Conservation (phyloP, 345 rosid genomes). For the Tarenaya hassleriana region DNA sequence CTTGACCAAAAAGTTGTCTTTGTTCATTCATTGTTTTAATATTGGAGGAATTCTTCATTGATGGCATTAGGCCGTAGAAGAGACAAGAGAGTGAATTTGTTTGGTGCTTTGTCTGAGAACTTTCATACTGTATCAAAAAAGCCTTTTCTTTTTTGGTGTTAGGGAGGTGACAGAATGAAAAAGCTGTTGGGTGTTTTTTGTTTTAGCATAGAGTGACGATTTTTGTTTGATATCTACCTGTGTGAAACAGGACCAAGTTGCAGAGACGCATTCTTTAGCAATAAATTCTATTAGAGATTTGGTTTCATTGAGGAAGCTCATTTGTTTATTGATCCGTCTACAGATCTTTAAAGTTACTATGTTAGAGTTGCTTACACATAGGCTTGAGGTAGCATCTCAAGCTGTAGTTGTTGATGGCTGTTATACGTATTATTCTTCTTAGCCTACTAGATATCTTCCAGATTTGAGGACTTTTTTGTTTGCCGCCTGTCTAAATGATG, state of each 20-base stretch:
- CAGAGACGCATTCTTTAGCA: background rate
- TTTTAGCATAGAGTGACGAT: background rate
- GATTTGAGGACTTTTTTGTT: conserved; percentile 12
- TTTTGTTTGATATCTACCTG: conserved; percentile 1
- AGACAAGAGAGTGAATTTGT: conserved; percentile 2
- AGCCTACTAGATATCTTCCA: conserved; percentile 5
- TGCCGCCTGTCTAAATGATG: conserved; percentile 5
- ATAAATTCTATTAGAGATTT: background rate
- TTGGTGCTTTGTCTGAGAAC: background rate
- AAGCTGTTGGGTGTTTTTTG: background rate
- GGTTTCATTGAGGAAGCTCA: conserved; percentile 1
- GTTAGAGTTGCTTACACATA: conserved; percentile 7
- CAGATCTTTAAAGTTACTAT: background rate
- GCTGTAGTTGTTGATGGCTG: background rate
- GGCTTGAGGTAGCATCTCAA: conserved; percentile 10
- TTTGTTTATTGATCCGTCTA: background rate
- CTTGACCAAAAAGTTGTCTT: background rate
- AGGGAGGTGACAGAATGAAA: background rate
- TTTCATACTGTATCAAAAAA: background rate
- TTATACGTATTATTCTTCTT: background rate
- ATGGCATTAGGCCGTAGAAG: conserved; percentile 10
- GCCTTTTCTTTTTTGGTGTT: background rate
- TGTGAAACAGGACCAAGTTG: background rate
- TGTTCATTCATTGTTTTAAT: conserved; percentile 1
- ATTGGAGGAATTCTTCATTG: background rate